Percentiles rank a stretch among this genome's conserved stretches.
Conservation (phyloP, 2,329 filamentous ascomycete genomes). For the Pseudogymnoascus sp. region DNA sequence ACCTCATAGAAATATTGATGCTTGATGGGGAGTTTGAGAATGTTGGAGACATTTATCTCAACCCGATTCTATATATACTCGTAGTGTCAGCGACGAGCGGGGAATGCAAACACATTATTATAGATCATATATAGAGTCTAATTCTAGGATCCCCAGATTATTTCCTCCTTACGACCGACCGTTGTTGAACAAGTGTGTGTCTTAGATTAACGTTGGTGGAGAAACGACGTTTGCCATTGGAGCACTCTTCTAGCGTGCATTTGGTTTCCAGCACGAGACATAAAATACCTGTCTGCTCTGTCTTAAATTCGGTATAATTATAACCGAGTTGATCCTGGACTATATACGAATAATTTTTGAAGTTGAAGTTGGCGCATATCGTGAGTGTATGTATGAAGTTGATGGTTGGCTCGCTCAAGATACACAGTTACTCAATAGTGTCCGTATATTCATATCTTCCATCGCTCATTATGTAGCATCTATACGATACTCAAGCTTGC, state of each 20-base stretch:
- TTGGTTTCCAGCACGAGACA: not conserved
- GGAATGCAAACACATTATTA: not conserved
- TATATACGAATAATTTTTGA: not conserved
- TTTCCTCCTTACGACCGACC: not conserved
- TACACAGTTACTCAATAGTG: not conserved
- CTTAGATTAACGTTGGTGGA: not conserved
- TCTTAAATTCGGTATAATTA: not conserved
- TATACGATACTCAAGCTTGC: conserved; percentile 1
- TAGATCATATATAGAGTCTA: not conserved
- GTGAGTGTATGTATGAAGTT: not conserved
- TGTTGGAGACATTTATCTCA: not conserved
- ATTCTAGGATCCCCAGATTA: not conserved
- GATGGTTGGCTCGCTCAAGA: not conserved
- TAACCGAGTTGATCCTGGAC: not conserved
- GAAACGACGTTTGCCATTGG: not conserved
- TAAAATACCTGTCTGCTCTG: conserved; percentile 46
- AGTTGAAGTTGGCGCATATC: not conserved
- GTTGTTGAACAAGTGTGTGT: not conserved
- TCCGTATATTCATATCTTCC: not conserved
- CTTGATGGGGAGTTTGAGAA: not conserved
- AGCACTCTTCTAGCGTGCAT: not conserved
- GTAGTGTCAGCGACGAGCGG: not conserved
- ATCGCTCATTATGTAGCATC: conserved; percentile 5
- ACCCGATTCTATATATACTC: not conserved
- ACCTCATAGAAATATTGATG: not conserved